A percentile compares a stretch with the other conserved stretches of the same genome.
Conservation (phyloP, 441 rosid genomes). For the Mallotus japonicus region DNA sequence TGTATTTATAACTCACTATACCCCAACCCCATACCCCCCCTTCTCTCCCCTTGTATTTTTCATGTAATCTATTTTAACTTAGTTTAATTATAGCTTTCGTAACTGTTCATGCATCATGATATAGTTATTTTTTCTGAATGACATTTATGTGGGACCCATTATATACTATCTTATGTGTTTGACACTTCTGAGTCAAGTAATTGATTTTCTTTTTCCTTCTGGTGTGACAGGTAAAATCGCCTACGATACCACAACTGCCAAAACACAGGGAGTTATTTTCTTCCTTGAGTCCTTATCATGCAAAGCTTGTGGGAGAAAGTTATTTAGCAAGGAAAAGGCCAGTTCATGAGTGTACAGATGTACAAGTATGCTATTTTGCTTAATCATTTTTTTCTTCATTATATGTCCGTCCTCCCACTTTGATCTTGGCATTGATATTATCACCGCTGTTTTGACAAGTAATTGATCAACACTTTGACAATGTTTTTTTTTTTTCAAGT, state of each 20-base stretch:
- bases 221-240: constrained; percentile 62
- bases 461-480: not conserved
- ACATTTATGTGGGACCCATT: not conserved
- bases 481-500: not conserved
- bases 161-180: not conserved
- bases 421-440: not conserved
- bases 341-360: constrained; percentile 81
- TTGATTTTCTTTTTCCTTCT: constrained; percentile 10
- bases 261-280: constrained; percentile 66
- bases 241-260: constrained; percentile 80
- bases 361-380: constrained; percentile 55
- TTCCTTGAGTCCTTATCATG: constrained; percentile 68
- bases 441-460: not conserved
- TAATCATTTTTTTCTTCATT: constrained; percentile 1
- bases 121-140: not conserved
- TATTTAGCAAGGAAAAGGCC: constrained; percentile 88
- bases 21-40: not conserved
- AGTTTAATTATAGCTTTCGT: no score
- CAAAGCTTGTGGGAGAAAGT: constrained; percentile 96
- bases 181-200: not conserved
- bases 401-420: not conserved
- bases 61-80: no score
- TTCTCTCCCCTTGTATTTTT: not conserved
- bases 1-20: no score
- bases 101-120: no score